These are phyloP conservation scores for Dimargaris cristalligena DNA, from an alignment of 192 early-diverging fungal species.

Conservation along the genomic window DNA sequence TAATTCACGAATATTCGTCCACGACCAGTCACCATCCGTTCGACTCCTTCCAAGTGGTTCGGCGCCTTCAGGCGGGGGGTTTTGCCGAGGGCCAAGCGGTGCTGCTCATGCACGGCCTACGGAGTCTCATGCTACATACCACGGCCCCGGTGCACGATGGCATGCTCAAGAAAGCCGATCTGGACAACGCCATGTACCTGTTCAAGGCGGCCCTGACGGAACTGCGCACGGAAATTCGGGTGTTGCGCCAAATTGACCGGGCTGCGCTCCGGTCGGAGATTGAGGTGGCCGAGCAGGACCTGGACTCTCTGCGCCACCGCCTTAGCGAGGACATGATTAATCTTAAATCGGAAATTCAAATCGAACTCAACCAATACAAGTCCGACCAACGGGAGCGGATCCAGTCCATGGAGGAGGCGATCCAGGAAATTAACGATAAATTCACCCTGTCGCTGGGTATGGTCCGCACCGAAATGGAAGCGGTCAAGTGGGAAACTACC, in stretches of 20 bases:
- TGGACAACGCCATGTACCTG: slow-evolving; percentile 74
- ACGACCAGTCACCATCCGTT: neutral
- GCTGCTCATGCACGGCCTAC: neutral
- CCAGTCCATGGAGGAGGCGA: slow-evolving; percentile 55
- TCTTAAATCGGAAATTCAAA: slow-evolving; percentile 67
- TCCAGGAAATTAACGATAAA: slow-evolving; percentile 75
- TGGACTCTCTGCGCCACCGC: slow-evolving; percentile 55
- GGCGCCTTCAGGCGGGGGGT: neutral
- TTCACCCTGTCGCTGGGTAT: slow-evolving; percentile 65
- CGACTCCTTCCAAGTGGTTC: slow-evolving; percentile 4
- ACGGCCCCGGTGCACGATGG: neutral
- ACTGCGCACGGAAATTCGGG: slow-evolving; percentile 56
- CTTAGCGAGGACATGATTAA: slow-evolving; percentile 59
- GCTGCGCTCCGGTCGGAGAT: slow-evolving; percentile 38
- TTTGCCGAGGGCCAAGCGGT: neutral
- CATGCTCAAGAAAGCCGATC: slow-evolving; percentile 50
- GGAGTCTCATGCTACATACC: neutral
- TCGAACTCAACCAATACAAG: slow-evolving; percentile 83
- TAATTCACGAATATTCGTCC: neutral
- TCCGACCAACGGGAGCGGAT: slow-evolving; percentile 63
- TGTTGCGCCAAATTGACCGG: slow-evolving; percentile 60
- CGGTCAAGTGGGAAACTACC: slow-evolving; percentile 71
- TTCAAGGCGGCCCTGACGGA: slow-evolving; percentile 72
- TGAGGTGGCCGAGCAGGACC: slow-evolving; percentile 54
- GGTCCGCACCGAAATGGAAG: slow-evolving; percentile 76